These are phyloP conservation scores for Nelumbo lutea DNA, from an alignment of 164 flowering plant genomes.

Conservation along the genomic window DNA sequence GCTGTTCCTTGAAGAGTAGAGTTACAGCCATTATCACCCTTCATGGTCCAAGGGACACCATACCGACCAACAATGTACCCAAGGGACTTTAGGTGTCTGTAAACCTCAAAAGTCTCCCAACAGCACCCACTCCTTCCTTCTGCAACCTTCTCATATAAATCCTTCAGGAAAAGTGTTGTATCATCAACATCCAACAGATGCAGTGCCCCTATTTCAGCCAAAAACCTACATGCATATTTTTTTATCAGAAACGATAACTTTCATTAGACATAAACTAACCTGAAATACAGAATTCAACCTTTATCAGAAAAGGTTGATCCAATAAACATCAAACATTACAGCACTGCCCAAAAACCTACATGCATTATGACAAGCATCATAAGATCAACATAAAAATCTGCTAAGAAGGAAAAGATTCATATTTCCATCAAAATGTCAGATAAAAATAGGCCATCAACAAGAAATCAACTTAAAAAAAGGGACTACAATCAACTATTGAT, in stretches of 20 bases:
- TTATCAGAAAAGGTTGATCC: no score
- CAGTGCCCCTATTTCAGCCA: slow-evolving; percentile 72
- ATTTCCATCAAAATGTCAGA: no score
- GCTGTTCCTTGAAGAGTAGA: slow-evolving; percentile 10
- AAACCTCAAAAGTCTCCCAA: slow-evolving; percentile 70
- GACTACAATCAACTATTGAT: no score
- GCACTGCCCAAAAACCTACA: neutral
- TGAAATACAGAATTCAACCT: no score
- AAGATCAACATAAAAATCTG: neutral
- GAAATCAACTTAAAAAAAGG: no score
- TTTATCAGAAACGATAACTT: no score
- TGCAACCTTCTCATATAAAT: slow-evolving; percentile 45
- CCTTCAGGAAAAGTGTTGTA: slow-evolving; percentile 28
- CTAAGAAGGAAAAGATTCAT: no score
- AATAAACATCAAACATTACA: no score
- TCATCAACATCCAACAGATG: slow-evolving; percentile 35
- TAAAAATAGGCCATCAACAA: no score
- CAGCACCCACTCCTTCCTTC: slow-evolving; percentile 42
- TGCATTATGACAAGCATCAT: neutral
- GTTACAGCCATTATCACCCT: slow-evolving; percentile 22
- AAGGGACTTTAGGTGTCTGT: slow-evolving; percentile 67
- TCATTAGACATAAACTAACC: no score
- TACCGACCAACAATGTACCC: slow-evolving; percentile 74
- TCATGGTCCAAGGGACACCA: slow-evolving; percentile 58
- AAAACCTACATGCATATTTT: slow-evolving; percentile 30